Base-by-base conservation (phyloP, 352 stramenopile species). In the Pythium aquatile region DNA sequence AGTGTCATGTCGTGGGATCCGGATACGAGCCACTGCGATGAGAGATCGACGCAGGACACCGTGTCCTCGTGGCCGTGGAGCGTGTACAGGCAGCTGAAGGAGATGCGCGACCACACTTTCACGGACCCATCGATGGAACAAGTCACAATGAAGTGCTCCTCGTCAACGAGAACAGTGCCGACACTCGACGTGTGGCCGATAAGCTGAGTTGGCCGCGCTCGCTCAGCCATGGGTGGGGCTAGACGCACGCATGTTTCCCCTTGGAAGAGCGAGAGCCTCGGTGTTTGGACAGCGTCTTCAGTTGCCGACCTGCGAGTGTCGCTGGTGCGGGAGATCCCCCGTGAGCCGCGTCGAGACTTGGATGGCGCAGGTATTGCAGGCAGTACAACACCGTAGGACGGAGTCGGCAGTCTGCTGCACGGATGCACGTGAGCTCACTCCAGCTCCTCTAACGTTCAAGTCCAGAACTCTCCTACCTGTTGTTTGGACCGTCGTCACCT, bases 1-100 rank as follows among this genome's bases (percentile, higher is more conserved):
- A 93, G 42, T 3, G 79, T 90, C 33, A 51, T 66, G 65, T 93
- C 83, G 44, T 91, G 81, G 0, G 83, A 90, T 1, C 81, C 83
- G 0, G 83, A 93, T 2, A 93, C 72, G 2, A 93, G 81, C 78
- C 76, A 91, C 1, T 67, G 61, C 28, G 26, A n/a, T 29, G 69
- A 80, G 13, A 91, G 16, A 30, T 78, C 78, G 26, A 88, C 57
- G 49, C 73, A 83, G 4, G 81, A 88, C 0, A 89, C 83, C n/a
- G 76, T 77, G 57, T 93, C 83, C 5, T 60, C 29, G 55, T 93
- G 83, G 9, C 79, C 81, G 42, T 84, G 81, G 35, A 93, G 76
- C 7, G 83, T 88, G 32, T 87, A 75, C 42, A 91, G 70, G 42
- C 79, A 88, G 17, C 72, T 53, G 52, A 81, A 76, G 1, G 79